phyloP scores from a whole-genome alignment of 2,329 filamentous ascomycete species.

The Ilyonectria destructans region DNA sequence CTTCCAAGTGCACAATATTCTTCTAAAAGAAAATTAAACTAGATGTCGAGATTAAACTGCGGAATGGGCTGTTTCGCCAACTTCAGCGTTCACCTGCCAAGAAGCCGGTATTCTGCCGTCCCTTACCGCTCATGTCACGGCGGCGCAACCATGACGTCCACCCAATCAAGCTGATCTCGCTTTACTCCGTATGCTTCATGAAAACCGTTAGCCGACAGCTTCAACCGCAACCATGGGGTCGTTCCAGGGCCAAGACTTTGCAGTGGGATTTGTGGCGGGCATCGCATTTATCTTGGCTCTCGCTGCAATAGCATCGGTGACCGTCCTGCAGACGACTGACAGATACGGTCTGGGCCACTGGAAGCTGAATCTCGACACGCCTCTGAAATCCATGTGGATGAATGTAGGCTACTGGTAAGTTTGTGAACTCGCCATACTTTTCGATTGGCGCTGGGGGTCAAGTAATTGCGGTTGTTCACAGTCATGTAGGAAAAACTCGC shows the following conservation, averaged over 20 bases:
- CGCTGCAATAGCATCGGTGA: constrained; percentile 32
- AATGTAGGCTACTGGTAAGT: constrained; percentile 75
- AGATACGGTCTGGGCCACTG: constrained; percentile 70
- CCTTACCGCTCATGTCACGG: neutral
- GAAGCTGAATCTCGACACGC: constrained; percentile 66
- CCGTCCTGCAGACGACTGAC: constrained; percentile 49
- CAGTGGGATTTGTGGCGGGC: constrained; percentile 50
- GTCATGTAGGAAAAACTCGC: constrained; percentile 49
- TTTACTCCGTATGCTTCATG: neutral
- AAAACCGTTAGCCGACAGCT: constrained; percentile 7
- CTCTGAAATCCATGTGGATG: constrained; percentile 73
- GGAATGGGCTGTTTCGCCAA: too few relatives aligned
- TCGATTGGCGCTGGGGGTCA: too few relatives aligned
- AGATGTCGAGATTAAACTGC: too few relatives aligned
- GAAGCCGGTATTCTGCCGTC: neutral
- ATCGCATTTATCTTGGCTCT: constrained; percentile 40
- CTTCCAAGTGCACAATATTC: too few relatives aligned
- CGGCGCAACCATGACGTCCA: neutral
- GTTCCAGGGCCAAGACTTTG: constrained; percentile 41
- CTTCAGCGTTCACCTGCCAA: too few relatives aligned
- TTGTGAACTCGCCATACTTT: neutral
- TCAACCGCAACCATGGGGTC: constrained; percentile 23
- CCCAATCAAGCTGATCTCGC: neutral
- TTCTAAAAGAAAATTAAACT: too few relatives aligned
- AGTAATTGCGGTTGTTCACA: neutral